Conservation (phyloP, 208 protist genomes). For the Leishmania turanica region DNA sequence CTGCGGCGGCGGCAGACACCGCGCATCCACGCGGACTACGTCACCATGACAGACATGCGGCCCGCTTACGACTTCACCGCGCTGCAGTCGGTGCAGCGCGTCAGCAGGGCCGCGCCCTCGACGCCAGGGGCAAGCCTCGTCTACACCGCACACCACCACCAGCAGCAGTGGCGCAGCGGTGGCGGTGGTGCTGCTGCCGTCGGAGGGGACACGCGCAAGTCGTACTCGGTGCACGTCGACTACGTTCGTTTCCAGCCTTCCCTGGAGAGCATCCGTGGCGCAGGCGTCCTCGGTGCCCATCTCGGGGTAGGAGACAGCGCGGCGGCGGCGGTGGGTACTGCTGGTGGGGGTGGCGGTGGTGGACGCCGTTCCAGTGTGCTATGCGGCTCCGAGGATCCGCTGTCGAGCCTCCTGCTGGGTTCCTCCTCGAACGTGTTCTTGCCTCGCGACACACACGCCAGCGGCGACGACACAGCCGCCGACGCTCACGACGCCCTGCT, state of each 20-base stretch:
- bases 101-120: neutral
- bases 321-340: neutral
- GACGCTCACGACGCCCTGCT: neutral
- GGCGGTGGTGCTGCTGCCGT: neutral
- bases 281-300: neutral
- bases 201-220: slow-evolving; percentile 27
- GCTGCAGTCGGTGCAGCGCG: slow-evolving; percentile 21
- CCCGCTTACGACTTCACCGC: slow-evolving; percentile 53
- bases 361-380: neutral
- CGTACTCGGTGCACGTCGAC: slow-evolving; percentile 76
- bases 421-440: slow-evolving; percentile 18
- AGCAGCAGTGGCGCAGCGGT: neutral
- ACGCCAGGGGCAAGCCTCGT: neutral
- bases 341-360: neutral
- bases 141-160: neutral
- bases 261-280: neutral
- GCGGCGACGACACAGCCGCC: neutral
- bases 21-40: slow-evolving; percentile 57
- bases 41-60: slow-evolving; percentile 44
- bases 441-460: neutral
- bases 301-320: neutral
- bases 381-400: slow-evolving; percentile 8
- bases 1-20: slow-evolving; percentile 55
- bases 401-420: slow-evolving; percentile 28
- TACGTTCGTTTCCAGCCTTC: slow-evolving; percentile 74